These are phyloP conservation scores for Beauveria varroae DNA, from an alignment of 2,329 filamentous ascomycete genomes.

Conservation along the genomic window DNA sequence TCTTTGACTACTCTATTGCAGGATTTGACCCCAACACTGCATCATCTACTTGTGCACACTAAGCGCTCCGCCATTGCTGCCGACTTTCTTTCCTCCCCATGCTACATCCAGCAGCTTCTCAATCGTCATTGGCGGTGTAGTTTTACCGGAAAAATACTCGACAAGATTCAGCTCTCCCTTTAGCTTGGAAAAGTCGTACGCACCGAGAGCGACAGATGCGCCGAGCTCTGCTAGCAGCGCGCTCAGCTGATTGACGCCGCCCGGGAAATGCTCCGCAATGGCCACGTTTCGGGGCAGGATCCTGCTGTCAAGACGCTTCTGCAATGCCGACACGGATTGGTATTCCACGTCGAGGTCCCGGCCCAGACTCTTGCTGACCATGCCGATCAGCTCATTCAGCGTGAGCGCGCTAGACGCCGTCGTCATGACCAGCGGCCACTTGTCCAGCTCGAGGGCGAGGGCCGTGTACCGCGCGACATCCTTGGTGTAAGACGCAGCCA, in stretches of 20 bases:
- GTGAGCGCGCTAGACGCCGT: slow-evolving; percentile 21
- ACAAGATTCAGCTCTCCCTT: slow-evolving; percentile 17
- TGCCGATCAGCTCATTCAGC: slow-evolving; percentile 21
- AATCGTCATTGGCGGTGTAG: not conserved
- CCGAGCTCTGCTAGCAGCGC: slow-evolving; percentile 24
- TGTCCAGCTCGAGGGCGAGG: slow-evolving; percentile 22
- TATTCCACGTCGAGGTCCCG: slow-evolving; percentile 20
- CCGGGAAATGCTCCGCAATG: slow-evolving; percentile 22
- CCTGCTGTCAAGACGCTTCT: slow-evolving; percentile 16
- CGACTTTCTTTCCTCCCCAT: not conserved
- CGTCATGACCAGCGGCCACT: slow-evolving; percentile 23
- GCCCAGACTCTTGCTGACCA: slow-evolving; percentile 26
- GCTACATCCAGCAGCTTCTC: not conserved
- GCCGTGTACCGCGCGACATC: slow-evolving; percentile 24
- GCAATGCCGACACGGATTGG: slow-evolving; percentile 19
- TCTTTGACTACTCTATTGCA: not conserved
- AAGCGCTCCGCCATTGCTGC: not conserved
- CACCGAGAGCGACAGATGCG: slow-evolving; percentile 22
- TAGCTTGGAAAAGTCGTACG: slow-evolving; percentile 20
- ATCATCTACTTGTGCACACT: not conserved
- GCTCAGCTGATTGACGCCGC: slow-evolving; percentile 18
- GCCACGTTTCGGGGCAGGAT: slow-evolving; percentile 20
- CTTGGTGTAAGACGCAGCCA: slow-evolving; percentile 25
- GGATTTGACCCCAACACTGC: not conserved
- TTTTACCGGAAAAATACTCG: slow-evolving; percentile 14